Conservation (phyloP, 1,284 basidiomycete species). For the Afroboletus lepidellus region DNA sequence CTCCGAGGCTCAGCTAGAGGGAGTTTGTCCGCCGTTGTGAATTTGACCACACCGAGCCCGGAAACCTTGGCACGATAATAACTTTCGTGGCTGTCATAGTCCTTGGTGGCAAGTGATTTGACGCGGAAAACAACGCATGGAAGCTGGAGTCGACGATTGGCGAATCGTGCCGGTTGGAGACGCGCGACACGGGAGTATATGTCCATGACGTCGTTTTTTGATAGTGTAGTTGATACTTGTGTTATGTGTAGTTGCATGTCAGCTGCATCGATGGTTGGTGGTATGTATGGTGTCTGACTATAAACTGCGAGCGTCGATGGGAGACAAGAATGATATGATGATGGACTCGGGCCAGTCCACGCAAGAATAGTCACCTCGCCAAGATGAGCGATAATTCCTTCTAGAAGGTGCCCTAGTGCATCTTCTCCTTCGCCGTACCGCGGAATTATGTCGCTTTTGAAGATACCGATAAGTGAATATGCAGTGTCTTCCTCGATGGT, state of each 20-base stretch:
- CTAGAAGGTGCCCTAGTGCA: conserved; percentile 1
- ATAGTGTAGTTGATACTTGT: not conserved
- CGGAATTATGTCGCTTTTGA: conserved; percentile 4
- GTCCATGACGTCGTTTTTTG: not conserved
- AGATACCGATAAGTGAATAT: conserved; percentile 8
- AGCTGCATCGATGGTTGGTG: not conserved
- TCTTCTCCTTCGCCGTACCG: conserved; percentile 5
- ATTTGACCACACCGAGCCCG: not conserved
- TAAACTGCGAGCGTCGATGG: conserved; percentile 1
- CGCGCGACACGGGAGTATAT: not conserved
- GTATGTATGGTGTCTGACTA: not conserved
- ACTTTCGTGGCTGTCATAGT: too few relatives aligned
- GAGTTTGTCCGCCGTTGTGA: not conserved
- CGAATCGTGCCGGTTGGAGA: not conserved
- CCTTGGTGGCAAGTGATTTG: not conserved
- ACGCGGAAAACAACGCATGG: conserved; percentile 2
- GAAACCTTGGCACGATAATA: not conserved
- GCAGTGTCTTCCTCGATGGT: conserved; percentile 4
- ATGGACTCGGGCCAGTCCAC: not conserved
- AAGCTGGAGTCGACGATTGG: not conserved
- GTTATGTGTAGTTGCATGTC: not conserved
- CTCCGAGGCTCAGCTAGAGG: not conserved
- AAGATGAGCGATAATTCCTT: not conserved
- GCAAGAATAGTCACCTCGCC: not conserved
- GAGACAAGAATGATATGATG: conserved; percentile 3